These are phyloP conservation scores for Penicillium fimorum DNA, from an alignment of 495 filamentous ascomycete genomes.

Conservation along the genomic window DNA sequence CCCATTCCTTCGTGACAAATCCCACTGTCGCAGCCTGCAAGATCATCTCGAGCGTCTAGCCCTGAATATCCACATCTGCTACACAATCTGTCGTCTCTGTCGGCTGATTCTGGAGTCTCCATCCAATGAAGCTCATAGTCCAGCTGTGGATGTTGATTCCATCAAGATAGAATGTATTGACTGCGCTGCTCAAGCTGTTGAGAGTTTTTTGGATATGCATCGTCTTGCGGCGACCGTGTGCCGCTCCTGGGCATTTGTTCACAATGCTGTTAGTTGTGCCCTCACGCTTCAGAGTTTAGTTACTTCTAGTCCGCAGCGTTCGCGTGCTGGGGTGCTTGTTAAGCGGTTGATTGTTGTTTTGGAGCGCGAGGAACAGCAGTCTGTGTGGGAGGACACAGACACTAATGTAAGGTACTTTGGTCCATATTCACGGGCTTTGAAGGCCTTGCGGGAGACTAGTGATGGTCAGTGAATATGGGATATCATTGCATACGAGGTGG, in stretches of 20 bases:
- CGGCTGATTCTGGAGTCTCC: slow-evolving; percentile 11
- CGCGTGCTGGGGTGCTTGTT: not conserved
- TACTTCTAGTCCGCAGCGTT: not conserved
- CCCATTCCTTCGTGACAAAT: slow-evolving; percentile 41
- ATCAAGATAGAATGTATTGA: slow-evolving; percentile 1
- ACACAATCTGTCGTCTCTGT: slow-evolving; percentile 20
- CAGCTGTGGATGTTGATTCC: not conserved
- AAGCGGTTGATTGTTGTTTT: slow-evolving; percentile 18
- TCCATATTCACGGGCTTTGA: slow-evolving; percentile 25
- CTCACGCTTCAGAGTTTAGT: slow-evolving; percentile 18
- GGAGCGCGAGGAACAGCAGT: slow-evolving; percentile 20
- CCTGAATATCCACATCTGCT: slow-evolving; percentile 27
- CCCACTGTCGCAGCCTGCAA: slow-evolving; percentile 36
- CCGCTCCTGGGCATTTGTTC: slow-evolving; percentile 26
- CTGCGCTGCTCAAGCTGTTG: slow-evolving; percentile 6
- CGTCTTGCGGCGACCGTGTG: slow-evolving; percentile 19
- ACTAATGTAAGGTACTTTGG: slow-evolving; percentile 27
- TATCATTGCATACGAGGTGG: not conserved
- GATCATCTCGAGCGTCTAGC: slow-evolving; percentile 51
- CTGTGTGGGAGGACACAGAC: slow-evolving; percentile 26
- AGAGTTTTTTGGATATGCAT: slow-evolving; percentile 24
- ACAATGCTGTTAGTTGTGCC: slow-evolving; percentile 27
- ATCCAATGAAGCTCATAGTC: not conserved
- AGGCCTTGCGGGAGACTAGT: slow-evolving; percentile 15
- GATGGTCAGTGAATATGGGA: not conserved